These are phyloP conservation scores for Linnemannia zychae DNA, from an alignment of 192 early-diverging fungal species.

Conservation along the genomic window DNA sequence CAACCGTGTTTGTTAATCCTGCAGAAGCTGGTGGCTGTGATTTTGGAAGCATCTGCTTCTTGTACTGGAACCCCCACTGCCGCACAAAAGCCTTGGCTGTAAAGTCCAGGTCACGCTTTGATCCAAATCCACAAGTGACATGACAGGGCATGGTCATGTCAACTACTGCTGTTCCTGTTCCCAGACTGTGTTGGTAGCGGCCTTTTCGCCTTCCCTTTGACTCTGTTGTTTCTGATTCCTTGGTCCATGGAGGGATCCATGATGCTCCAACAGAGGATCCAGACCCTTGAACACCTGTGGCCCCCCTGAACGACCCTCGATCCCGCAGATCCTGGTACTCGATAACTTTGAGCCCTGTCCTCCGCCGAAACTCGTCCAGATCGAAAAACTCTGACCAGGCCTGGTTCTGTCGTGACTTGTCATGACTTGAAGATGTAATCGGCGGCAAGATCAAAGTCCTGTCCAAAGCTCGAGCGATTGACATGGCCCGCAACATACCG, in stretches of 20 bases:
- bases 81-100: conserved; percentile 19
- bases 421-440: conserved; percentile 13
- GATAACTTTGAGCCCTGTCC: conserved; percentile 6
- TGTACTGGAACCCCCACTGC: conserved; percentile 20
- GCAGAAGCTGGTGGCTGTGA: not conserved
- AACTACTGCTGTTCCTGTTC: not conserved
- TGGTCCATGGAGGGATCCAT: conserved; percentile 1
- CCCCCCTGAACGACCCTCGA: not conserved
- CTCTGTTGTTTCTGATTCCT: not conserved
- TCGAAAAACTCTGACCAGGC: conserved; percentile 19
- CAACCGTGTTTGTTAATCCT: not conserved
- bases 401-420: conserved; percentile 11
- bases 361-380: conserved; percentile 8
- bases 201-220: not conserved
- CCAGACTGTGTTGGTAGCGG: conserved; percentile 8
- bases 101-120: conserved; percentile 12
- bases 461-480: not conserved
- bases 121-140: conserved; percentile 20
- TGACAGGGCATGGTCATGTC: conserved; percentile 20
- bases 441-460: conserved; percentile 12
- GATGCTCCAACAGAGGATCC: conserved; percentile 4
- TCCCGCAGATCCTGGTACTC: conserved; percentile 13
- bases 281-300: conserved; percentile 14
- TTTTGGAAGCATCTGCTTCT: conserved; percentile 7
- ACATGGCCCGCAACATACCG: conserved; percentile 15